Evolutionary conservation across 257 asterid species (phyloP).

Genomic region (Plantago elongata): DNA sequence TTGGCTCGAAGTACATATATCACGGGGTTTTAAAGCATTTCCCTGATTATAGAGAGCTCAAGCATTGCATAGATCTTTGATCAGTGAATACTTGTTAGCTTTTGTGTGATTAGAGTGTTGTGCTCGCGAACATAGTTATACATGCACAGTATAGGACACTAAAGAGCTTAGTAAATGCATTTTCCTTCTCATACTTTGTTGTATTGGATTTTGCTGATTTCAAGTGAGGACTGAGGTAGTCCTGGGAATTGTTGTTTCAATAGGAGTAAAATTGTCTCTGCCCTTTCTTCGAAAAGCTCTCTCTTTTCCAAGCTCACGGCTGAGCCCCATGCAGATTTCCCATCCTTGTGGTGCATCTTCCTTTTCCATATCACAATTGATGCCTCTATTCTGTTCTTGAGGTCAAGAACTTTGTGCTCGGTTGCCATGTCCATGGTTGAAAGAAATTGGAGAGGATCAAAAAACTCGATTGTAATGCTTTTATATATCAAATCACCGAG

Average conservation of each 20-base stretch:
- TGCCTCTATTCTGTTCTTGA: conserved; percentile 86
- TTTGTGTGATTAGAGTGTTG: no score
- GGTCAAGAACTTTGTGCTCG: conserved; percentile 79
- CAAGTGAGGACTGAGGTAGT: conserved; percentile 79
- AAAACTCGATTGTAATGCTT: conserved; percentile 62
- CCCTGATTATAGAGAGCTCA: no score
- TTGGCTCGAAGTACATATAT: no score
- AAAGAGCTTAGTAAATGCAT: not conserved
- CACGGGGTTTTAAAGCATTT: no score
- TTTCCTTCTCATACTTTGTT: conserved; percentile 41
- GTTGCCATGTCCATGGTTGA: conserved; percentile 62
- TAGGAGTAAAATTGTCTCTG: conserved; percentile 63
- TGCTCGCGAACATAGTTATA: not conserved
- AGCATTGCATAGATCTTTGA: no score
- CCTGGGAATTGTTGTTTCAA: conserved; percentile 77
- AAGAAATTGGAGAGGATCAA: conserved; percentile 68
- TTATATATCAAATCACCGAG: conserved; percentile 73
- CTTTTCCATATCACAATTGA: conserved; percentile 84
- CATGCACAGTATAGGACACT: not conserved
- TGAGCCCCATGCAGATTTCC: conserved; percentile 67
- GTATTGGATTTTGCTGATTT: conserved; percentile 75
- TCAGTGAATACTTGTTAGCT: no score
- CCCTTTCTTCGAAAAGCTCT: conserved; percentile 84
- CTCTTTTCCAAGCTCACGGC: conserved; percentile 72
- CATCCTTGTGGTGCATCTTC: conserved; percentile 64